These are phyloP conservation scores for Trichoderma breve DNA, from an alignment of 2,329 filamentous ascomycete species.

Conservation along the genomic window DNA sequence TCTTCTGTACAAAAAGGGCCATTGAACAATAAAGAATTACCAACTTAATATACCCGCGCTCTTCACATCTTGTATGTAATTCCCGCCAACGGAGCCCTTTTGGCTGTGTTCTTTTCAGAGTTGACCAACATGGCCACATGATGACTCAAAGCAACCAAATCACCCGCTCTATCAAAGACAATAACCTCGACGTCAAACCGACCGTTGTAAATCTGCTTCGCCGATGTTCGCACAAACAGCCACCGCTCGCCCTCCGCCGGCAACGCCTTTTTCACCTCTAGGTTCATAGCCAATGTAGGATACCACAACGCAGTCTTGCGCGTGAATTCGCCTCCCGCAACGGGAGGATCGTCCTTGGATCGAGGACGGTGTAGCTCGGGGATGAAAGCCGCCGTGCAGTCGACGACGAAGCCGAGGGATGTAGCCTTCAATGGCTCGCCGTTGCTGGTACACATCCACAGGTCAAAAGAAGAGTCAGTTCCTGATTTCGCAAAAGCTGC, in stretches of 20 bases:
- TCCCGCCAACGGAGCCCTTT: not conserved
- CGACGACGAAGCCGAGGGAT: constrained; percentile 62
- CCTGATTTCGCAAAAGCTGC: constrained; percentile 20
- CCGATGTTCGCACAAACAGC: constrained; percentile 63
- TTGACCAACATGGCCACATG: constrained; percentile 34
- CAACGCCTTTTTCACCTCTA: constrained; percentile 73
- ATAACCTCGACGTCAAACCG: constrained; percentile 72
- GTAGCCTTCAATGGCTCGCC: constrained; percentile 62
- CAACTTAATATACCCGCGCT: not conserved
- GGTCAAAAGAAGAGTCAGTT: constrained; percentile 25
- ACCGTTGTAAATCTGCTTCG: constrained; percentile 68
- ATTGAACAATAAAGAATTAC: not conserved
- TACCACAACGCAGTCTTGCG: constrained; percentile 60
- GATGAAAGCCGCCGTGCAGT: constrained; percentile 64
- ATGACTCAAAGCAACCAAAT: constrained; percentile 33
- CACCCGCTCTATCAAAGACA: constrained; percentile 51
- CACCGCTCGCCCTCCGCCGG: constrained; percentile 68
- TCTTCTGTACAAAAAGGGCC: not conserved
- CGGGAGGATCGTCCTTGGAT: constrained; percentile 23
- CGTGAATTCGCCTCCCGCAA: constrained; percentile 25
- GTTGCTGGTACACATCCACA: constrained; percentile 62
- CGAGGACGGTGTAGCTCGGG: constrained; percentile 50
- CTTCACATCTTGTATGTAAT: not conserved
- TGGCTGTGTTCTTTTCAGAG: constrained; percentile 25
- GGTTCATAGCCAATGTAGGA: constrained; percentile 70